phyloP scores from a whole-genome alignment of 176 grass and related monocot genomes.

The Musa beccarii region DNA sequence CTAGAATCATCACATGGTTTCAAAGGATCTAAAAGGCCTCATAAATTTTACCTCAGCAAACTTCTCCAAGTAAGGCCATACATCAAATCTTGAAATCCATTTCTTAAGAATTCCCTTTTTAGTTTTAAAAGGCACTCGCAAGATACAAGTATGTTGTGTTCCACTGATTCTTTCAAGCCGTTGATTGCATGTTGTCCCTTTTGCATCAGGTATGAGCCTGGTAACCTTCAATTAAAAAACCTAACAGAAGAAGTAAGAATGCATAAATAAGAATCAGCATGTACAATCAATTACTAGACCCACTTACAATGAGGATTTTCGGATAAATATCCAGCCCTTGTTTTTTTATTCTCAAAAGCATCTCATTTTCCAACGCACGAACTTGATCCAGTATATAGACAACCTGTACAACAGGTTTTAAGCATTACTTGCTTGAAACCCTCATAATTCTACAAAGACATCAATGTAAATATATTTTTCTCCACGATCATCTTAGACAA shows the following conservation, averaged over 20 bases:
- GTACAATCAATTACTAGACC: not conserved
- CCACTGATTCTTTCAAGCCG: slow-evolving; percentile 84
- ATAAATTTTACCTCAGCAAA: slow-evolving; percentile 48
- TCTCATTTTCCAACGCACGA: slow-evolving; percentile 80
- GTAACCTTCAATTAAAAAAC: slow-evolving; percentile 47
- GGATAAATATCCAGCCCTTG: slow-evolving; percentile 75
- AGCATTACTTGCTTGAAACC: not conserved
- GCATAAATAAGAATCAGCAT: slow-evolving; percentile 9
- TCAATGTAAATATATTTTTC: not conserved
- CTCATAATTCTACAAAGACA: too few species aligned
- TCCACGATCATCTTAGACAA: not conserved
- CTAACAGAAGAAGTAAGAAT: slow-evolving; percentile 20
- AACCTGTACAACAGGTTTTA: slow-evolving; percentile 27
- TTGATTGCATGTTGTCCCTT: slow-evolving; percentile 85
- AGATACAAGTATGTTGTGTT: slow-evolving; percentile 64
- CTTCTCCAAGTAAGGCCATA: slow-evolving; percentile 82
- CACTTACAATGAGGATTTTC: slow-evolving; percentile 85
- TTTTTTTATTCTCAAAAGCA: slow-evolving; percentile 80
- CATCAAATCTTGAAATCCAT: slow-evolving; percentile 98
- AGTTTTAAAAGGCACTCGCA: slow-evolving; percentile 74
- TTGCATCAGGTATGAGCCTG: slow-evolving; percentile 84
- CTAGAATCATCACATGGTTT: not conserved
- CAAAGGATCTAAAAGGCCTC: not conserved
- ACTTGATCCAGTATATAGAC: slow-evolving; percentile 99
- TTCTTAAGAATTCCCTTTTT: slow-evolving; percentile 71